phyloP scores from a whole-genome alignment of 257 asterid species.

The Solanum verrucosum region DNA sequence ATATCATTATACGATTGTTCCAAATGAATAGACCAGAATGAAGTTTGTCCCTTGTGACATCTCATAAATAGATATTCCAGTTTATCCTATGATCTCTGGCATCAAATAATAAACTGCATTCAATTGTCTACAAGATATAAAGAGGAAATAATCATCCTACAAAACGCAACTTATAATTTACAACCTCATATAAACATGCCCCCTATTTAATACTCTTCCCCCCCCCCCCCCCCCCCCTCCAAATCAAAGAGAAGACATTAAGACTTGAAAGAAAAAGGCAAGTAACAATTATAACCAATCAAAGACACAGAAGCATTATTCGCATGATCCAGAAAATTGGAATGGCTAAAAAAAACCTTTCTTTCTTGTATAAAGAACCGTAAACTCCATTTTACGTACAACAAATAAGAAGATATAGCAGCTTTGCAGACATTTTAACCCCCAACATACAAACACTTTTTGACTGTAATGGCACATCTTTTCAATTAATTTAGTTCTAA shows the following conservation, averaged over 20 bases:
- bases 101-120: neutral
- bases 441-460: neutral
- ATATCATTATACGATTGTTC: neutral
- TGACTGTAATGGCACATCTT: neutral
- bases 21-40: neutral
- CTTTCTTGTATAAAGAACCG: neutral
- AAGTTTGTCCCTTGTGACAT: neutral
- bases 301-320: neutral
- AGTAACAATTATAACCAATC: neutral
- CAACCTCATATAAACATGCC: no score
- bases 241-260: no score
- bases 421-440: neutral
- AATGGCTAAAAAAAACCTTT: neutral
- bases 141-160: neutral
- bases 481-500: neutral
- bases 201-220: neutral
- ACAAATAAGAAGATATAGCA: neutral
- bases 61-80: neutral
- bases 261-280: neutral
- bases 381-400: neutral
- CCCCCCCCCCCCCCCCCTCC: neutral
- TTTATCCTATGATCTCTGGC: neutral
- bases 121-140: neutral
- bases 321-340: neutral
- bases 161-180: neutral